These are phyloP conservation scores for Crataegus laevigata DNA, from an alignment of 306 rosid species.

Conservation along the genomic window DNA sequence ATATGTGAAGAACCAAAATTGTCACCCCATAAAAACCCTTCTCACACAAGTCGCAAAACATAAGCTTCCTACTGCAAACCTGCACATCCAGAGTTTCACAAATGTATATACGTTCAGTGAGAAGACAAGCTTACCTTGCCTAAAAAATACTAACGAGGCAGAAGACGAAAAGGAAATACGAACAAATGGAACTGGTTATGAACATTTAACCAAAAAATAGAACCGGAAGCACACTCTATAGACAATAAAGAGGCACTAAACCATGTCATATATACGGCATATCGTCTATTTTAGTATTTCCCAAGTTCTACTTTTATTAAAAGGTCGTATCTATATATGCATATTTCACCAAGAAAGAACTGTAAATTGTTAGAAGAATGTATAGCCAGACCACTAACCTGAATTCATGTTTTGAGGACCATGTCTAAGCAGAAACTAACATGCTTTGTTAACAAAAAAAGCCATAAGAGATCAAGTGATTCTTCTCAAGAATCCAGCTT, in stretches of 20 bases:
- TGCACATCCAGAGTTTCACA: slow-evolving; percentile 20
- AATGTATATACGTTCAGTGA: not conserved
- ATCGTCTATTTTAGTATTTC: not conserved
- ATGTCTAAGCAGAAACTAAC: slow-evolving; percentile 16
- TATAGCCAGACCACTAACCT: slow-evolving; percentile 31
- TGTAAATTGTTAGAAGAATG: not conserved
- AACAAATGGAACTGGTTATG: not conserved
- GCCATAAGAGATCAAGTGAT: slow-evolving; percentile 22
- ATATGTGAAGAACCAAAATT: slow-evolving; percentile 36
- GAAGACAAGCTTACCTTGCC: not conserved
- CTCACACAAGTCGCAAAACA: slow-evolving; percentile 23
- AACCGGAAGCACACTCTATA: not conserved
- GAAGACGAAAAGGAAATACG: not conserved
- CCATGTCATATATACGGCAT: not conserved
- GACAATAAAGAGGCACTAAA: not conserved
- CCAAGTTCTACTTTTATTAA: not conserved
- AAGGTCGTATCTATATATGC: not conserved
- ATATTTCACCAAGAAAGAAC: not conserved
- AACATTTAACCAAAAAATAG: not conserved
- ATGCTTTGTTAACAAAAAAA: slow-evolving; percentile 20
- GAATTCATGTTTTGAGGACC: slow-evolving; percentile 17
- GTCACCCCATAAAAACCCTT: slow-evolving; percentile 33
- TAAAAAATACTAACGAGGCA: not conserved
- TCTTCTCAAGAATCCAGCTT: slow-evolving; percentile 10
- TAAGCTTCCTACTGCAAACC: slow-evolving; percentile 24